A percentile compares a stretch with the other conserved stretches of the same genome.
phyloP scores from a whole-genome alignment of 2,329 filamentous ascomycete genomes.

The Pseudopyrenochaeta lycopersici region DNA sequence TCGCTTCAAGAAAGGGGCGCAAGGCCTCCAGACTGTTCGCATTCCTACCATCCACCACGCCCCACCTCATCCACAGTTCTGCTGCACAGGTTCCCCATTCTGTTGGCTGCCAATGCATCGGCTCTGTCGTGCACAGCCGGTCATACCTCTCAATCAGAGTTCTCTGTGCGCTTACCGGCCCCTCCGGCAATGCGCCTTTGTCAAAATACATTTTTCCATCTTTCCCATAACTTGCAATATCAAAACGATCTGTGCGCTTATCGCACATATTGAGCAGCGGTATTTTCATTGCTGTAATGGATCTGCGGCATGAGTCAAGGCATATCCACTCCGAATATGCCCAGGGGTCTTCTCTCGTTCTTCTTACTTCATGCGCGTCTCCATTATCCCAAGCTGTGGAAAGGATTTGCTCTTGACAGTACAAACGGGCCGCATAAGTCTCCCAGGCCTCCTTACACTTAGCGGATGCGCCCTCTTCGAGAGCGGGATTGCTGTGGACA shows the following conservation, averaged over 20 bases:
- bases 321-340: slow-evolving; percentile 11
- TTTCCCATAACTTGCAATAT: slow-evolving; percentile 13
- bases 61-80: slow-evolving; percentile 24
- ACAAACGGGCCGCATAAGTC: neutral
- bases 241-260: slow-evolving; percentile 14
- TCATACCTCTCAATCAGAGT: slow-evolving; percentile 8
- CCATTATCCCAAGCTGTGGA: slow-evolving; percentile 18
- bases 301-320: neutral
- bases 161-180: slow-evolving; percentile 3
- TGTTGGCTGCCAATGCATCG: neutral
- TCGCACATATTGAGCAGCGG: slow-evolving; percentile 4
- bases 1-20: slow-evolving; percentile 12
- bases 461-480: slow-evolving; percentile 8
- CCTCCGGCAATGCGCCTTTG: slow-evolving; percentile 6
- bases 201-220: slow-evolving; percentile 14
- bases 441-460: slow-evolving; percentile 12
- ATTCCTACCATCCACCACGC: slow-evolving; percentile 17
- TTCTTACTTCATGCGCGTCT: slow-evolving; percentile 3
- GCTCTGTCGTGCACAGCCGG: slow-evolving; percentile 3
- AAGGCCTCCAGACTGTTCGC: slow-evolving; percentile 11
- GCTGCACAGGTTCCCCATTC: slow-evolving; percentile 18
- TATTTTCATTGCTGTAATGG: neutral
- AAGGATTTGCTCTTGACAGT: slow-evolving; percentile 16
- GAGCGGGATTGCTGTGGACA: too few relatives aligned
- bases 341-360: slow-evolving; percentile 8